Percentiles rank a stretch among this genome's conserved stretches.
Conservation (phyloP, 345 rosid genomes). For the Geranium rotundifolium region DNA sequence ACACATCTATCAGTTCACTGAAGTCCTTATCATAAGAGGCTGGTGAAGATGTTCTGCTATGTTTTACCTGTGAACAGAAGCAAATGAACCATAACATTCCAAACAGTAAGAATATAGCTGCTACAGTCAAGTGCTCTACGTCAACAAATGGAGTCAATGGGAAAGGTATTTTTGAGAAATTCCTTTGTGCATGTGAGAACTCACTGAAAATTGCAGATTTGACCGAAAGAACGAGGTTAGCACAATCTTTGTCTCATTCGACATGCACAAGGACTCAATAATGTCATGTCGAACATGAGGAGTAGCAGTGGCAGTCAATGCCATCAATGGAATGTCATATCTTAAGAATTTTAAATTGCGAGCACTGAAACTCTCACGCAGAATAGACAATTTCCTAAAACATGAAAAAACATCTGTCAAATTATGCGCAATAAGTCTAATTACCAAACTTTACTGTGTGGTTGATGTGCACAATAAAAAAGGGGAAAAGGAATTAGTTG, state of each 20-base stretch:
- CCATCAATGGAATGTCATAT: conserved; percentile 71
- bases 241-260: conserved; percentile 61
- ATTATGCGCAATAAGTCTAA: not conserved
- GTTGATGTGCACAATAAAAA: not conserved
- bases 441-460: not conserved
- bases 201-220: conserved; percentile 63
- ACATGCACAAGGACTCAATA: conserved; percentile 51
- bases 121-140: not conserved
- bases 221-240: conserved; percentile 75
- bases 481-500: not conserved
- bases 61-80: conserved; percentile 52
- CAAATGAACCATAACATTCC: not conserved
- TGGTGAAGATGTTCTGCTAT: conserved; percentile 57
- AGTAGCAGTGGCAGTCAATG: conserved; percentile 91
- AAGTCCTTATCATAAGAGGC: conserved; percentile 57
- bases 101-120: not conserved
- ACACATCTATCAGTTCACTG: conserved; percentile 37
- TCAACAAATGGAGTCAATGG: not conserved
- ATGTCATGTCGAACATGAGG: conserved; percentile 61
- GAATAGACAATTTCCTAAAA: conserved; percentile 54
- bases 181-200: conserved; percentile 8
- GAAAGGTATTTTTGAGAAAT: not conserved
- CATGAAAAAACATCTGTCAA: conserved; percentile 9
- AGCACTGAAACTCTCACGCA: conserved; percentile 58
- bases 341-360: conserved; percentile 43